Base-by-base conservation (phyloP, 768 basidiomycete species). In the Hebeloma cylindrosporum region DNA sequence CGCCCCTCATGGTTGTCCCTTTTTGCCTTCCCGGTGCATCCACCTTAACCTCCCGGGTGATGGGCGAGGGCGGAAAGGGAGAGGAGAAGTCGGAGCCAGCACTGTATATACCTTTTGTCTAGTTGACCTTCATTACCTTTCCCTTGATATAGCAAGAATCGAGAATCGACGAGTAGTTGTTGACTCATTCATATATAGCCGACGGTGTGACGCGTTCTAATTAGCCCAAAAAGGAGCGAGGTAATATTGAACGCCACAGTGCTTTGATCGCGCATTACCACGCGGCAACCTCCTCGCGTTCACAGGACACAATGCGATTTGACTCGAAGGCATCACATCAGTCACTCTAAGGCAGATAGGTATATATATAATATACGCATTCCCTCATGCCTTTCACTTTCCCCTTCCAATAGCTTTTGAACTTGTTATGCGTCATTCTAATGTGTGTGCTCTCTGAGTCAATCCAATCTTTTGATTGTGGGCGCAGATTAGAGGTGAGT, bases 231-330 rank as follows among this genome's bases (percentile, higher is more conserved):
- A 49, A 49, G 42, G 42, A 39, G 37, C 47, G 30, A 37, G 11
- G 6, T 11, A 35, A 40, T 32, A 45, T 45, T 37, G n/a, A n/a
- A n/a, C n/a, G n/a, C n/a, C n/a, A n/a, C n/a, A 29, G 29, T 10
- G 20, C 40, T 49, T 40, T 40, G 43, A 34, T 44, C 37, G 41
- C n/a, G n/a, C 14, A 32, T 14, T 23, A 13, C 20, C 31, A 42
- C 46, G 46, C 42, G 46, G 46, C 40, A 33, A 44, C 37, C 23
- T 35, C 18, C 23, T 26, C 37, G 21, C 22, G 13, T 48, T 48
- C 38, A 30, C 43, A 40, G 34, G 48, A n/a, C 48, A 49, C 48
- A 49, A 49, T 49, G 48, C 31, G 37, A n/a, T 43, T 39, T 43
- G 41, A 49, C 43, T 40, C 31, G 37, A 17, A 33, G 16, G 23